Evolutionary conservation across 164 flowering plant genomes (phyloP), one percentile per base, ranked within the genome.

Genomic region (Berberis vulgaris): DNA sequence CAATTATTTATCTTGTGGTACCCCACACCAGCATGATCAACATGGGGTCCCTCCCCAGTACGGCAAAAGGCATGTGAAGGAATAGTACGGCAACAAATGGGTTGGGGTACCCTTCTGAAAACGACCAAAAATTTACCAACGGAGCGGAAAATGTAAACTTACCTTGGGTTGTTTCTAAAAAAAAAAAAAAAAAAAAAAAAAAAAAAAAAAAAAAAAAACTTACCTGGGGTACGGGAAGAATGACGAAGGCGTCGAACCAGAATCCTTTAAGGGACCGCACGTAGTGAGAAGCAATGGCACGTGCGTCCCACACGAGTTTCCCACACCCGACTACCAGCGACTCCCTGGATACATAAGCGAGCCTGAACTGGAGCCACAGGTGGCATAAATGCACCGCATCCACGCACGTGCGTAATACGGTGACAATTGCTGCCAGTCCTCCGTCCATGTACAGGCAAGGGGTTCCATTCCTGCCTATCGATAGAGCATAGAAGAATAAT

Each of bases 161-260:
- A 26, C 26, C 26, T 26, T 26, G 26, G 26, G 26, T 26, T 26
- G 26, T 26, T 26, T 26, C 26, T 26, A 26, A 26, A 26, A 26
- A 26, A 26, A 26, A 26, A 52, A 11, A 10, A 52, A 46, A 52
- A 10, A 10, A 52, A 6, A 52, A 56, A n/a, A n/a, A 26, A 26
- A 26, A 26, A 26, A 26, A 26, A 26, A 52, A 11, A 10, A 52
- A 46, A 52, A 10, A 10, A 52, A 6, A 52, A 56, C 69, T 53
- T 41, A 92, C 98, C 98, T 92, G 98, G 0, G 96, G 98, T 6
- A 89, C 83, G 0, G 98, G 98, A 8, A 92, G 91, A 41, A 92
- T 84, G 57, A 92, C 98, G 61, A 89, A 85, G 59, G 71, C 76
- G 66, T 92, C 98, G 71, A 87, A 87, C 98, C 98, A 92, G 76